These are phyloP conservation scores for Eucalyptus paniculata DNA, from an alignment of 345 rosid genomes.

Conservation along the genomic window DNA sequence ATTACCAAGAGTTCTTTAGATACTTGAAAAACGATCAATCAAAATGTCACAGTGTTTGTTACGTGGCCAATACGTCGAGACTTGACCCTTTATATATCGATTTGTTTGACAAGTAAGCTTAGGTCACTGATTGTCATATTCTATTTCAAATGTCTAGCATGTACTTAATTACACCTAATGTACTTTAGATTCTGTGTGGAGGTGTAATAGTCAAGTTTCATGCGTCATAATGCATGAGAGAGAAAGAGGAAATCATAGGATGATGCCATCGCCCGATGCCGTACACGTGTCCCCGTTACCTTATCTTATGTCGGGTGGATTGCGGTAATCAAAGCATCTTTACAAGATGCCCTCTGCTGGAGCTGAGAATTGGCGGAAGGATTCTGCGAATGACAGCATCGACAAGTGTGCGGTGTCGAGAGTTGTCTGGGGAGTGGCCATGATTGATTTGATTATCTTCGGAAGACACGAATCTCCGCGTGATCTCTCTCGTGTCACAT, in stretches of 20 bases:
- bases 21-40: too few relatives aligned
- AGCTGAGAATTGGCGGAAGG: neutral
- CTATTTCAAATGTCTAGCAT: neutral
- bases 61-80: neutral
- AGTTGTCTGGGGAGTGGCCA: neutral
- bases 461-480: too few relatives aligned
- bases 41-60: too few relatives aligned
- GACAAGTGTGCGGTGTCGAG: neutral
- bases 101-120: neutral
- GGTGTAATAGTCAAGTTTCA: neutral
- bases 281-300: neutral
- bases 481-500: too few relatives aligned
- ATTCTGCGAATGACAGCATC: neutral
- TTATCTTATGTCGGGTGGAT: neutral
- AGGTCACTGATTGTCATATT: neutral
- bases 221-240: neutral
- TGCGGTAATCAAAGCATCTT: neutral
- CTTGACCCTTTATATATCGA: fast-evolving
- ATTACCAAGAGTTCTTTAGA: neutral
- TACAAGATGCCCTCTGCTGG: neutral
- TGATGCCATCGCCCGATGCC: neutral
- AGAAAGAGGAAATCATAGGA: neutral
- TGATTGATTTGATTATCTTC: neutral
- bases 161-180: neutral
- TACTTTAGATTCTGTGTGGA: neutral